Evolutionary conservation across 139 green algal genomes (phyloP), one percentile per base, ranked within the genome.

Genomic region (Pleodorina starrii): DNA sequence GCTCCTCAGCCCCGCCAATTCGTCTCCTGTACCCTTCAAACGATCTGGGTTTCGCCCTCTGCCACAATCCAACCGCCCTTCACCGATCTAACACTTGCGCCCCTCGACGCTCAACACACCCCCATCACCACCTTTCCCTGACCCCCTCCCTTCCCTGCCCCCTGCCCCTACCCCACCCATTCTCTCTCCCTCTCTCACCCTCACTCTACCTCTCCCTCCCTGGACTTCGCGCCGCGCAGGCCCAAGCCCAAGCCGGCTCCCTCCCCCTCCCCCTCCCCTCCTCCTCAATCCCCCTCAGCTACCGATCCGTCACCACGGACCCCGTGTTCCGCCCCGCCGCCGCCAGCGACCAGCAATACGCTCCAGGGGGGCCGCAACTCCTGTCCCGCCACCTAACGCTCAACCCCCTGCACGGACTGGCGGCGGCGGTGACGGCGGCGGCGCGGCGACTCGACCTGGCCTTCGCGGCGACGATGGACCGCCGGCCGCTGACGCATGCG

Each of bases 341-440:
- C 60, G 16, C 29, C 29, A 32, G 43, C 29, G 5, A 27, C 60
- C 42, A 46, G n/a, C 81, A 87, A n/a, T 87, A 87, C 44, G 81
- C 60, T 29, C 81, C 81, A 5, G 81, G 81, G 14, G 21, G 60
- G 12, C 81, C 81, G 19, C 60, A 87, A 60, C 81, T 87, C 27
- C 42, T 77, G n/a, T 44, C 27, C 32, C 81, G 81, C 29, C 59
- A 46, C 40, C n/a, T 87, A 1, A 66, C 81, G 9, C 29, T 87
- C 60, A 87, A 87, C 59, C 81, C 81, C 1, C n/a, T 87, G 43
- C 60, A 87, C 16, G 81, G 81, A 5, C 60, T 77, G 43, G 60
- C 14, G 27, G n/a, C n/a, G 38, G 63, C 42, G 60, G 42, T 29
- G 23, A 42, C 25, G n/a, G 42, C 5, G 14, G 60, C 6, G 16